Evolutionary conservation across 1,284 basidiomycete genomes (phyloP).

Genomic region (Malassezia furfur): DNA sequence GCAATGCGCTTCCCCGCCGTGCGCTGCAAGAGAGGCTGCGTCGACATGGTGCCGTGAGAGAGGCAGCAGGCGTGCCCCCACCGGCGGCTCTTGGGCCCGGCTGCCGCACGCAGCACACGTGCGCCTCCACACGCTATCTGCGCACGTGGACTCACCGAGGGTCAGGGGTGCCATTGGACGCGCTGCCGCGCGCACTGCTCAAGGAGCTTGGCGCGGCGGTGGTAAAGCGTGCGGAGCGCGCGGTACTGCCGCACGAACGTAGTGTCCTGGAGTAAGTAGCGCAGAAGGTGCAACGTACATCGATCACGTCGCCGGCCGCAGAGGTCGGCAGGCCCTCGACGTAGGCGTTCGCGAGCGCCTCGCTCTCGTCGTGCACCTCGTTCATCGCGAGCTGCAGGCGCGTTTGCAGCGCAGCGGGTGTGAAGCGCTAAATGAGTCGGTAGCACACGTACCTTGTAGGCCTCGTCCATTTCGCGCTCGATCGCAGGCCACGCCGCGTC

Average conservation of each 20-base stretch:
- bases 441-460: constrained; percentile 19
- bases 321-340: constrained; percentile 33
- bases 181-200: constrained; percentile 3
- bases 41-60: constrained; percentile 62
- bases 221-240: constrained; percentile 7
- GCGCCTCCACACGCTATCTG: constrained; percentile 7
- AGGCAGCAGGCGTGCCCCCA: background rate
- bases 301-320: constrained; percentile 8
- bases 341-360: constrained; percentile 38
- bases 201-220: constrained; percentile 6
- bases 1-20: constrained; percentile 57
- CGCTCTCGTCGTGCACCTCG: constrained; percentile 31
- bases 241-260: constrained; percentile 13
- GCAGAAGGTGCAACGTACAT: constrained; percentile 3
- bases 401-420: constrained; percentile 29
- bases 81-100: background rate
- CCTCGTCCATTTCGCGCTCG: constrained; percentile 26
- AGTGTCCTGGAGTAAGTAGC: constrained; percentile 1
- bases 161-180: constrained; percentile 5
- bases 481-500: constrained; percentile 26
- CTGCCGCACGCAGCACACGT: constrained; percentile 5
- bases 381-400: constrained; percentile 25
- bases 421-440: constrained; percentile 22
- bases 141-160: constrained; percentile 6
- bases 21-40: constrained; percentile 91